phyloP scores from a whole-genome alignment of 2,329 filamentous ascomycete species.

The Trichoderma simmonsii region DNA sequence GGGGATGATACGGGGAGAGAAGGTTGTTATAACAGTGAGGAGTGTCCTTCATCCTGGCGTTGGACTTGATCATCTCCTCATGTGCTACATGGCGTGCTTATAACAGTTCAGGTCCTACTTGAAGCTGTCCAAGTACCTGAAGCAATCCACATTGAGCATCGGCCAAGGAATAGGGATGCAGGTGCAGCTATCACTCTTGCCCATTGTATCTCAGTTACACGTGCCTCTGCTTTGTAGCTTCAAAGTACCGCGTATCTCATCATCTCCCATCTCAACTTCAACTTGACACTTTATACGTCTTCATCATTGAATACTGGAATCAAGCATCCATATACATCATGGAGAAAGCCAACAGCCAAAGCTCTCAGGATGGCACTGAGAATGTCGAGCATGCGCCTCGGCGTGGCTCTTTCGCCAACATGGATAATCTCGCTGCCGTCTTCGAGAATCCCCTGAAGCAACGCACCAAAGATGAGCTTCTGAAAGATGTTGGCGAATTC shows the following conservation, averaged over 20 bases:
- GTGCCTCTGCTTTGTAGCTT: neutral
- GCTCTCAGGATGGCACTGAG: slow-evolving; percentile 13
- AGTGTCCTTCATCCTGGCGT: neutral
- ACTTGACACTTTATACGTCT: neutral
- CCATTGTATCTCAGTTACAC: neutral
- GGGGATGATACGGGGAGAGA: neutral
- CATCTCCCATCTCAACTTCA: neutral
- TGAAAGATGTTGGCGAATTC: slow-evolving; percentile 19
- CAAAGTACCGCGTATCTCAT: neutral
- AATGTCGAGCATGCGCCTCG: slow-evolving; percentile 16
- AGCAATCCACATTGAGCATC: neutral
- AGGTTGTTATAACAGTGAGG: neutral
- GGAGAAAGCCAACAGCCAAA: neutral
- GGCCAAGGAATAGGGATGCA: neutral
- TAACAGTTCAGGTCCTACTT: neutral
- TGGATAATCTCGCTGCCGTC: slow-evolving; percentile 18
- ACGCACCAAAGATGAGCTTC: slow-evolving; percentile 17
- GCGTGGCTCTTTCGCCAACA: slow-evolving; percentile 17
- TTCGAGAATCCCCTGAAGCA: slow-evolving; percentile 21
- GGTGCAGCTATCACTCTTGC: neutral
- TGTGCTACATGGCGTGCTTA: neutral
- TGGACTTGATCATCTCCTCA: neutral
- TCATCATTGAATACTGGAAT: neutral
- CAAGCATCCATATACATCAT: neutral
- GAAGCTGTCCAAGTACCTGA: neutral